Base-by-base conservation (phyloP, 305 asterid genomes). In the Fraxinus ornus region DNA sequence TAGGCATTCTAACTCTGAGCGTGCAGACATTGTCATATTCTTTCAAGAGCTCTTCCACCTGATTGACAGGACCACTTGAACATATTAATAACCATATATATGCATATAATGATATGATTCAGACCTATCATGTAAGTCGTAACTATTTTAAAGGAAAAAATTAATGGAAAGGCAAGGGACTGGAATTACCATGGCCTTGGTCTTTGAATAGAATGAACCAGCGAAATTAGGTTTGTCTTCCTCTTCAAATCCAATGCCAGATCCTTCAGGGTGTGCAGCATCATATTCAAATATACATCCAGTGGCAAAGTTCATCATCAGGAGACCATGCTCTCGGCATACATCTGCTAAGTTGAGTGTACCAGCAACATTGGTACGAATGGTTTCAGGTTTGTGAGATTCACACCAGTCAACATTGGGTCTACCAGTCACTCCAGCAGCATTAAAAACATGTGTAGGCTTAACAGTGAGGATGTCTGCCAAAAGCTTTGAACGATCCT, bases 321-420 rank as follows among this genome's bases (percentile, higher is more conserved):
- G 80, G 79, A 93, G 83, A n/a, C 89, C 88, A 0, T 89, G 85
- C 82, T 89, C 95, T 83, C 93, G 86, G 89, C 97, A 93, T 1
- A 91, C 91, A 86, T 91, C 95, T 2, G 95, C 95, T 77, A 93
- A 81, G 79, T 89, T 93, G 86, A 93, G 82, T 1, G 94, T 90
- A 52, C 95, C 97, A 60, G 83, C 90, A 64, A 91, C 97, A 79
- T 93, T 93, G 81, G 97, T 81, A 12, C 97, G 91, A 13, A 93
- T 89, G 2, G 97, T 93, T 84, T 93, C 97, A 0, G 89, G 82
- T 84, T 91, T 91, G 89, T 93, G 95, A 76, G 91, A 83, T 79
- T 93, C 97, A 49, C 97, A 93, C 97, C 97, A 93, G 71, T 93
- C 97, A 10, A 93, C 94, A 66, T 91, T 93, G 44, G 97, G 97